Evolutionary conservation across 2,329 filamentous ascomycete species (phyloP), one percentile per base, ranked within the genome.

Genomic region (Penicillium hesseltinei): DNA sequence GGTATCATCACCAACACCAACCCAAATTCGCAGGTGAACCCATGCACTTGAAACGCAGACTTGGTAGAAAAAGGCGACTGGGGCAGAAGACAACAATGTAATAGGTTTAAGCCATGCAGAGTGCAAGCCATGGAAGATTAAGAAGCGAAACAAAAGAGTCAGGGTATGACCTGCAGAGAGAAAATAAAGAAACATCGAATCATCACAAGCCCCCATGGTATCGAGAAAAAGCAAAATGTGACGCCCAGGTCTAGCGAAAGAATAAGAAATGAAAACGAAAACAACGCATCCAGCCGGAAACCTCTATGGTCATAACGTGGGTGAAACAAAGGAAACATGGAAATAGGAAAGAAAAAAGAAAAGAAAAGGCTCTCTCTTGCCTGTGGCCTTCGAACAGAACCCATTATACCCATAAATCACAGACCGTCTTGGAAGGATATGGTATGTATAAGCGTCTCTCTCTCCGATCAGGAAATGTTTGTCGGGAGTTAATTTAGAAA

Each of bases 241-340:
- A 69, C 67, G 67, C 67, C 65, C 61, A 63, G 67, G 66, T 72
- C 71, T 73, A 73, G 64, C 70, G 71, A 75, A 69, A 71, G 70
- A 70, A 72, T 64, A 62, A 63, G 63, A 70, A 69, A 65, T 43
- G 54, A 62, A 62, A 68, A 61, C 55, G 39, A 57, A 61, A 60
- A 65, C 60, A 69, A 70, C 69, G 68, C 63, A 71, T 48, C 63
- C 65, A 66, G 59, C 67, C 69, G 65, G 66, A 42, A 65, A 71
- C 70, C 70, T 75, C 72, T 75, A 75, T 75, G 67, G 68, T 74
- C 73, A 65, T 74, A 71, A 72, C 62, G 54, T 66, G 65, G 64
- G 56, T 53, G 17, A 36, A 58, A 59, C 52, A 60, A 61, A 58
- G 48, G 58, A 59, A 62, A 60, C 60, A 65, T 47, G n/a, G 61